A percentile compares a stretch with the other conserved stretches of the same genome.
These are phyloP conservation scores for Mycena epipterygia DNA, from an alignment of 768 basidiomycete genomes.

Conservation along the genomic window DNA sequence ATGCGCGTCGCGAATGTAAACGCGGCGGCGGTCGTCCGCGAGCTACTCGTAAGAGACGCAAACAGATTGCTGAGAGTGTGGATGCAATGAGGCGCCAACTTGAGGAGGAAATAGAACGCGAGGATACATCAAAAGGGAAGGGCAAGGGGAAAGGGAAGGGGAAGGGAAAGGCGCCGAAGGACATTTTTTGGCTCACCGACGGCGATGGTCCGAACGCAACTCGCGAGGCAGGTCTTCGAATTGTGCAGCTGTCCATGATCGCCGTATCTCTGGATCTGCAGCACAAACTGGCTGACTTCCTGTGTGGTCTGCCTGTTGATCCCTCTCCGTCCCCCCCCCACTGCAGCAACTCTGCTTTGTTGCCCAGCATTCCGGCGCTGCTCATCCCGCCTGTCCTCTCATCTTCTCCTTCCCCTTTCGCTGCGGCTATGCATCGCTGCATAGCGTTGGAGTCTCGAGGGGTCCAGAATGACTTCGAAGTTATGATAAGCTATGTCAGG, in stretches of 20 bases:
- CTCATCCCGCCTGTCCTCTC: too few species aligned
- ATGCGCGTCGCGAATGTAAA: background rate
- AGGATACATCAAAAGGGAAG: background rate
- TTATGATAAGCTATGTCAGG: conserved; percentile 2
- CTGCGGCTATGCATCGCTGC: background rate
- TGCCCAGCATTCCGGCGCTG: too few species aligned
- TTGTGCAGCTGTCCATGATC: background rate
- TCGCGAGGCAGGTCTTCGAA: background rate
- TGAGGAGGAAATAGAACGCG: background rate
- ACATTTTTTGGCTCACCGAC: background rate
- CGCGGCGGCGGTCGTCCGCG: background rate
- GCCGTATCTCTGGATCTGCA: background rate
- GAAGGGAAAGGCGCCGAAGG: background rate
- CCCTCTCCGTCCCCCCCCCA: background rate
- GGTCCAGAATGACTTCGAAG: background rate
- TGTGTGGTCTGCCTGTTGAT: background rate
- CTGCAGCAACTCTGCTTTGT: too few species aligned
- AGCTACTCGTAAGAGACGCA: background rate
- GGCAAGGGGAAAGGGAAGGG: background rate
- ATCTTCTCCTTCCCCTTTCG: background rate
- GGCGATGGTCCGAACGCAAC: background rate
- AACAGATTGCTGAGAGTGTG: background rate
- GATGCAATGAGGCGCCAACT: background rate
- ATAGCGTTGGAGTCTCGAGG: background rate
- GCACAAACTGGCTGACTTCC: background rate